These are phyloP conservation scores for Diversispora eburnea DNA, from an alignment of 192 early-diverging fungal species.

Conservation along the genomic window DNA sequence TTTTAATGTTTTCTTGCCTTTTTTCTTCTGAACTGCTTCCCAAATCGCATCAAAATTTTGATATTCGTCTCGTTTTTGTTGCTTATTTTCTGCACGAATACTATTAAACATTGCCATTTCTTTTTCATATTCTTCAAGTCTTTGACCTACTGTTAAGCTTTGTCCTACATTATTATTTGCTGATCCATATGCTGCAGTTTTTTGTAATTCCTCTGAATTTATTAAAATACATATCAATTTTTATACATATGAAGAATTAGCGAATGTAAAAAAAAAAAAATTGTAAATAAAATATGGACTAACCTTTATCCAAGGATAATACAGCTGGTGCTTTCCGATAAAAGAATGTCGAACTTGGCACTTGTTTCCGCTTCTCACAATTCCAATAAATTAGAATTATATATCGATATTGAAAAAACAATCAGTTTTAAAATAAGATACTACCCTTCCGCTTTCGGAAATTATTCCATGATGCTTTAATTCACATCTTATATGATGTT, in stretches of 20 bases:
- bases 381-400: not conserved
- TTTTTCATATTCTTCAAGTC: constrained; percentile 16
- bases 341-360: constrained; percentile 31
- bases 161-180: not conserved
- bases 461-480: constrained; percentile 31
- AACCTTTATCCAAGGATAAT: constrained; percentile 28
- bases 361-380: constrained; percentile 1
- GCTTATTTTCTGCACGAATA: constrained; percentile 17
- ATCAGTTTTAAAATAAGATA: not conserved
- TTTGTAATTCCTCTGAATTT: not conserved
- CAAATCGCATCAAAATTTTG: constrained; percentile 30
- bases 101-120: constrained; percentile 11
- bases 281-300: not conserved
- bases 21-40: constrained; percentile 27
- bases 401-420: not conserved
- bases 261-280: not conserved
- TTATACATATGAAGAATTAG: not conserved
- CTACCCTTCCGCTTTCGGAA: constrained; percentile 24
- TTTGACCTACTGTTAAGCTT: constrained; percentile 22
- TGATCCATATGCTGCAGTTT: not conserved
- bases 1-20: constrained; percentile 13
- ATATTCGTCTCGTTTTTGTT: constrained; percentile 15
- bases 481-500: constrained; percentile 28
- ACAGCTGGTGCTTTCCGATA: constrained; percentile 23
- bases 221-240: not conserved